Evolutionary conservation across 2,329 filamentous ascomycete genomes (phyloP), one percentile per base, ranked within the genome.

Genomic region (Plenodomus lindquistii): DNA sequence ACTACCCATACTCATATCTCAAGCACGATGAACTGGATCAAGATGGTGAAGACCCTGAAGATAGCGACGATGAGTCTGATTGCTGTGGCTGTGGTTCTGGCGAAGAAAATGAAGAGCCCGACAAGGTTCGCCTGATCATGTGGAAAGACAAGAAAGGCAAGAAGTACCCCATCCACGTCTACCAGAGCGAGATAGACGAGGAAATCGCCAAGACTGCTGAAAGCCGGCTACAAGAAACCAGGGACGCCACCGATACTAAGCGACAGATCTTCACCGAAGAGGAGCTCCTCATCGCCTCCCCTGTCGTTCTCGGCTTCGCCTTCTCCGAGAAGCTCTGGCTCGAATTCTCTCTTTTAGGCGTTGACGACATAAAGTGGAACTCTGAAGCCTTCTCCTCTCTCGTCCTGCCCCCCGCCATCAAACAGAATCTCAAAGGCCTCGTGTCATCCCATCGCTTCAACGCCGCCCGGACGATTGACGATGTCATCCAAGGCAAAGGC

Each of bases 291-390:
- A 86, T 95, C 40, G 86, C 91, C 2, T 93, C 89, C 2, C 88
- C 91, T 0, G 85, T 95, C 0, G 89, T 96, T 0, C 81, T 95
- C 1, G 92, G 91, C 0, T 96, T 96, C 62, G 84, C 89, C 1
- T 95, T 96, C 69, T 85, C 84, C 1, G 90, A 96, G 72, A 96
- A 96, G 73, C 78, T 90, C 9, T 97, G 91, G 92, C 81, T 96
- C 0, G 90, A 96, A 68, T 91, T 96, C 62, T 86, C 85, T 0
- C 86, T 97, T 17, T 89, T 87, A 0, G 85, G 86, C 1, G 81
- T 96, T 53, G 82, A 83, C 37, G 88, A 95, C 3, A 93, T 96
- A 53, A 81, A 85, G 29, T 96, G 89, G 89, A 93, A 96, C 62
- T 84, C 88, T 36, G 81, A 84, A 13, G 91, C 91, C 0, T 96